Percentiles rank a stretch among this genome's conserved stretches.
phyloP scores from a whole-genome alignment of 768 basidiomycete genomes.

The Tulasnella sp. region DNA sequence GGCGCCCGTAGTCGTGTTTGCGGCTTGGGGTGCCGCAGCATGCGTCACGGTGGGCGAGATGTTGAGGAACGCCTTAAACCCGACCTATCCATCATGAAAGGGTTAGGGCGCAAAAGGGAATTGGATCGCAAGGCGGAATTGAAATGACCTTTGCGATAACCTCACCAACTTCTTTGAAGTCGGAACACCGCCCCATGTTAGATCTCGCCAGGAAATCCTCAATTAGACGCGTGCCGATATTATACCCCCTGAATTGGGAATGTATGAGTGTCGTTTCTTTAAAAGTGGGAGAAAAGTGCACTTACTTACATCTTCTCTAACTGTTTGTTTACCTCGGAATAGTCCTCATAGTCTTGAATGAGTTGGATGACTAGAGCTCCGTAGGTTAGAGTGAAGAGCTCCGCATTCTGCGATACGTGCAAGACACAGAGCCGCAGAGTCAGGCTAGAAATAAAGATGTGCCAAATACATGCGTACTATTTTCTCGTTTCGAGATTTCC shows the following conservation, averaged over 20 bases:
- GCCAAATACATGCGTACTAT: conserved; percentile 54
- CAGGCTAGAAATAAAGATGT: neutral
- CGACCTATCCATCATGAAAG: conserved; percentile 56
- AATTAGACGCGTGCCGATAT: conserved; percentile 91
- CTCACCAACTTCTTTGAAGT: conserved; percentile 93
- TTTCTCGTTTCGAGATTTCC: conserved; percentile 93
- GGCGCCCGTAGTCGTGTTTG: conserved; percentile 8
- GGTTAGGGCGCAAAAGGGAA: neutral
- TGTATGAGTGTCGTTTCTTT: neutral
- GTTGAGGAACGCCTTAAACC: conserved; percentile 96
- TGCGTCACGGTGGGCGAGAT: conserved; percentile 81
- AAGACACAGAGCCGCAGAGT: neutral
- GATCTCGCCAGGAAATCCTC: conserved; percentile 97
- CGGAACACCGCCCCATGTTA: conserved; percentile 82
- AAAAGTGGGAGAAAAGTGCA: neutral
- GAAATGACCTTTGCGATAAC: conserved; percentile 83
- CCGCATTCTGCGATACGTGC: conserved; percentile 68
- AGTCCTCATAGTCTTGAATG: conserved; percentile 99
- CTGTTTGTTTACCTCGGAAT: conserved; percentile 90
- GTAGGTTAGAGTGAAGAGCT: conserved; percentile 94
- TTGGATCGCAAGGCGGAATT: neutral
- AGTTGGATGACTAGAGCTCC: conserved; percentile 97
- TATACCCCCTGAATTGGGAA: conserved; percentile 74
- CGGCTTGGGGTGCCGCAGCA: conserved; percentile 37
- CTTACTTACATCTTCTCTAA: conserved; percentile 70